Conservation (phyloP, 495 filamentous ascomycete species). For the Aspergillus cristatus region DNA sequence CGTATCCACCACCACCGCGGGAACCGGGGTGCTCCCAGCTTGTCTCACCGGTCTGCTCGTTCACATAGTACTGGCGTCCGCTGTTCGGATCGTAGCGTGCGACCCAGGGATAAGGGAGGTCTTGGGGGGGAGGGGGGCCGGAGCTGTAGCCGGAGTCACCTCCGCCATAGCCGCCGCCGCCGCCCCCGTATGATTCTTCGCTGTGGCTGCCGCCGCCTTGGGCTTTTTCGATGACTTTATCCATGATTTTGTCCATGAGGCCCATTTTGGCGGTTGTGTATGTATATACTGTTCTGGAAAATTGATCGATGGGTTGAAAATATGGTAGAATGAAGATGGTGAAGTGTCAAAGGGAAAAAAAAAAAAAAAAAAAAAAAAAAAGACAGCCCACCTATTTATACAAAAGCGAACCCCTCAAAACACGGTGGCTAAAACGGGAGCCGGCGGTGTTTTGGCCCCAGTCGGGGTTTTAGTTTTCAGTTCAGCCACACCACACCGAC, state of each 20-base stretch:
- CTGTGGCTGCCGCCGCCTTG: slow-evolving; percentile 5
- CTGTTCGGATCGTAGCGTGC: slow-evolving; percentile 42
- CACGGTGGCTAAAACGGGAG: too few species aligned
- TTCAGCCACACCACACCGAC: too few species aligned
- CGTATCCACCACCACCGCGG: slow-evolving; percentile 10
- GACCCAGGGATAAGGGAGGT: slow-evolving; percentile 45
- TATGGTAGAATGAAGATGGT: neutral
- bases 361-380: neutral
- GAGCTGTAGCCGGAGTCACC: slow-evolving; percentile 3
- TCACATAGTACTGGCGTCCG: slow-evolving; percentile 48
- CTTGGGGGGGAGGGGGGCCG: slow-evolving; percentile 10
- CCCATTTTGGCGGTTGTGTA: slow-evolving; percentile 22
- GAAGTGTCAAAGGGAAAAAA: too few species aligned
- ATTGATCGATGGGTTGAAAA: neutral
- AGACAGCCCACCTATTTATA: neutral
- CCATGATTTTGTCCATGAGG: slow-evolving; percentile 28
- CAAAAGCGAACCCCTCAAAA: too few species aligned
- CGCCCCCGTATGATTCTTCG: slow-evolving; percentile 3
- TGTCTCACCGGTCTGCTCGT: slow-evolving; percentile 43
- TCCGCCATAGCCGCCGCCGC: neutral
- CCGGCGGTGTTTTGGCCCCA: too few species aligned
- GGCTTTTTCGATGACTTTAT: slow-evolving; percentile 11
- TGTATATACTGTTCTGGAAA: too few species aligned
- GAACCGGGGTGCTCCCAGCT: slow-evolving; percentile 41
- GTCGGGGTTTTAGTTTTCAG: too few species aligned